Evolutionary conservation across 257 asterid genomes (phyloP), one percentile per base, ranked within the genome.

Genomic region (Salvia hispanica): DNA sequence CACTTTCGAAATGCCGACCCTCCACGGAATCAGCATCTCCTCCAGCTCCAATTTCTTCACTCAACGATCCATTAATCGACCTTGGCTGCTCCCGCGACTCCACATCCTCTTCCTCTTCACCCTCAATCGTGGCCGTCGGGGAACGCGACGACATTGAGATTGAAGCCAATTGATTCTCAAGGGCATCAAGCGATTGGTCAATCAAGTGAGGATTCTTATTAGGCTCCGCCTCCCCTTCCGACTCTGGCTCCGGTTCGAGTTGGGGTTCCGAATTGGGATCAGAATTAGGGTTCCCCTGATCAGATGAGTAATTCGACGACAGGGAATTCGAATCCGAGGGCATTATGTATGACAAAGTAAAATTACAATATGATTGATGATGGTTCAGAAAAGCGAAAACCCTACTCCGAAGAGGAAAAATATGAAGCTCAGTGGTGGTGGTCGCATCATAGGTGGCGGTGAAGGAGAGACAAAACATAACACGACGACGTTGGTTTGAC

Each of bases 141-240:
- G 85, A 72, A 46, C 78, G 79, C 43, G 87, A 79, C 25, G 83
- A 71, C 81, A 91, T 79, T 14, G 99, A 87, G 67, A 94, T 91
- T 66, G 99, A 91, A 1, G 95, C 91, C 76, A 94, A 66, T 53
- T 88, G 99, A 60, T 84, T 84, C 80, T 91, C 99, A 54, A 94
- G 83, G 8, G 97, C 99, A 80, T 91, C 97, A 50, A 88, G 95
- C 10, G 97, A 88, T 70, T 77, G 96, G 73, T 91, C 99, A 62
- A 94, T 91, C 33, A 88, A 80, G 51, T 70, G 74, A 45, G 86
- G 59, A 25, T 59, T 74, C 62, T 76, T 79, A 10, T 59, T 57
- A 28, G 21, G 6, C 37, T 58, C 68, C 62, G 21, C 12, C 10
- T 58, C 73, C 2, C 15, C 15, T 34, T 31, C 52, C 25, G 31